These are phyloP conservation scores for Irpex sp. DNA, from an alignment of 1,284 basidiomycete species.

Conservation along the genomic window DNA sequence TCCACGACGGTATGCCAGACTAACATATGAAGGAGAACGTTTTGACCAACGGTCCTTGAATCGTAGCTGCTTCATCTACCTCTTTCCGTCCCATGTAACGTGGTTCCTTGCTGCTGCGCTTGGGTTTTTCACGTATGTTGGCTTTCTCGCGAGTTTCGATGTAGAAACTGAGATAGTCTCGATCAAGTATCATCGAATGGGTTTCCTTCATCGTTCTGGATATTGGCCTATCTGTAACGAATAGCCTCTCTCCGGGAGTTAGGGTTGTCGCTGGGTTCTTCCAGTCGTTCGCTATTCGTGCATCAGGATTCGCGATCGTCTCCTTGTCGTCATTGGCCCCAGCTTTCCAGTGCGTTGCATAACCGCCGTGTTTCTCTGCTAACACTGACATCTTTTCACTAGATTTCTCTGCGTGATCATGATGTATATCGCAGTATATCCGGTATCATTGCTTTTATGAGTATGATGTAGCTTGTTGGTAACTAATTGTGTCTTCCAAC, in stretches of 20 bases:
- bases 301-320: conserved; percentile 75
- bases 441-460: conserved; percentile 30
- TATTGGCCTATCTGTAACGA: conserved; percentile 45
- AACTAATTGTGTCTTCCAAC: conserved; percentile 1
- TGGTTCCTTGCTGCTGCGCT: conserved; percentile 68
- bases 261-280: conserved; percentile 53
- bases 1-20: conserved; percentile 49
- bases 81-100: conserved; percentile 83
- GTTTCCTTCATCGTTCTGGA: conserved; percentile 51
- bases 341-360: conserved; percentile 49
- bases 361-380: neutral
- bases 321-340: conserved; percentile 60
- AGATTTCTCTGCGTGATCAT: conserved; percentile 75
- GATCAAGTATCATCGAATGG: conserved; percentile 45
- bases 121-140: conserved; percentile 41
- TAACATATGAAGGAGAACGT: neutral
- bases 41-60: neutral
- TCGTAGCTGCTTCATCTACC: conserved; percentile 72
- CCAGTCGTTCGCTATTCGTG: conserved; percentile 70
- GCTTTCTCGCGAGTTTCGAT: conserved; percentile 12
- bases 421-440: conserved; percentile 67
- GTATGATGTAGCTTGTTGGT: neutral
- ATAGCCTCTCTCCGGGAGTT: conserved; percentile 40
- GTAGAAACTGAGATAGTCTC: neutral
- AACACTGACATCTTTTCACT: neutral